Percentiles rank a stretch among this genome's conserved stretches.
phyloP scores from a whole-genome alignment of 495 filamentous ascomycete species.

The Penicillium odoratum region DNA sequence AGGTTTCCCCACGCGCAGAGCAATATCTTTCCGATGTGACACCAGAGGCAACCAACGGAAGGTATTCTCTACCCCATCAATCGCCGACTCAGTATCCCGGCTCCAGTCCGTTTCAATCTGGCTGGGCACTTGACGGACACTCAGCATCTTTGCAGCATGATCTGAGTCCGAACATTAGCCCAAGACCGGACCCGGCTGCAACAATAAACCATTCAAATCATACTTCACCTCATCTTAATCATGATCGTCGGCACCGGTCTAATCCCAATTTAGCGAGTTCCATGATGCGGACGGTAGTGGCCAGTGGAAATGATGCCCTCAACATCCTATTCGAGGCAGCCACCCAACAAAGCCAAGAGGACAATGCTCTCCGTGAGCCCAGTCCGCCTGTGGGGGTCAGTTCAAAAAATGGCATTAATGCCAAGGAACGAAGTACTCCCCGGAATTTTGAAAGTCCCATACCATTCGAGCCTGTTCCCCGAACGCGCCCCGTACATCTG shows the following conservation, averaged over 20 bases:
- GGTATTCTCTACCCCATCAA: conserved; percentile 8
- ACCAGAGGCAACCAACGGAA: conserved; percentile 7
- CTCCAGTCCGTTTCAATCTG: conserved; percentile 19
- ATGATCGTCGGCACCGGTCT: conserved; percentile 30
- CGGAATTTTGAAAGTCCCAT: conserved; percentile 22
- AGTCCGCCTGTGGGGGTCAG: conserved; percentile 14
- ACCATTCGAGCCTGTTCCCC: conserved; percentile 22
- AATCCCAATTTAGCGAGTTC: conserved; percentile 40
- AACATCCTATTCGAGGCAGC: conserved; percentile 56
- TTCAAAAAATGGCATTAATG: conserved; percentile 14
- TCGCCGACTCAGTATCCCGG: conserved; percentile 14
- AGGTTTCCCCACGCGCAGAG: conserved; percentile 12
- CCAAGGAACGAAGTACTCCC: conserved; percentile 14
- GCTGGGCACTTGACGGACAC: conserved; percentile 16
- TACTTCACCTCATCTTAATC: conserved; percentile 11
- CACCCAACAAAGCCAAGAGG: conserved; percentile 37
- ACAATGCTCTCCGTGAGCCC: conserved; percentile 17
- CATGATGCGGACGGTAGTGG: conserved; percentile 51
- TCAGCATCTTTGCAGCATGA: conserved; percentile 17
- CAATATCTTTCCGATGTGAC: conserved; percentile 4
- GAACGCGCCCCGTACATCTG: conserved; percentile 31
- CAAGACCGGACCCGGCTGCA: conserved; percentile 7
- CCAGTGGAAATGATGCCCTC: conserved; percentile 53
- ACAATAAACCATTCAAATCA: neutral
- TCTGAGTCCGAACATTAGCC: conserved; percentile 17